phyloP scores from a whole-genome alignment of 2,329 filamentous ascomycete genomes.

The Trichophyton schoenleinii region DNA sequence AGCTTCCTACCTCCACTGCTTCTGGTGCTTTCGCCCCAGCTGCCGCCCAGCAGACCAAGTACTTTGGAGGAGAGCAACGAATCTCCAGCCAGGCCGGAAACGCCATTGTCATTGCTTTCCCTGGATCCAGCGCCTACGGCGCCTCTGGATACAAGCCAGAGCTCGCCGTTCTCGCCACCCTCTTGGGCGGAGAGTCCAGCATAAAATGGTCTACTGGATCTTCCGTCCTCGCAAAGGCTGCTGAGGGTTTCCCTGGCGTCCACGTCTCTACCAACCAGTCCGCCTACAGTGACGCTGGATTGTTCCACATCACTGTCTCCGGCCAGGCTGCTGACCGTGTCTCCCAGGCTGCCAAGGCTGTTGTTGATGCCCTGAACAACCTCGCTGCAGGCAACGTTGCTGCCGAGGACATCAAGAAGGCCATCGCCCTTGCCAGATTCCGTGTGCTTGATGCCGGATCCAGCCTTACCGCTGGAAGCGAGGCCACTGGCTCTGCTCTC shows the following conservation, averaged over 20 bases:
- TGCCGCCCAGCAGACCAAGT: slow-evolving; percentile 55
- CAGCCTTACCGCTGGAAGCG: slow-evolving; percentile 61
- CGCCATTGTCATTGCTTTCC: slow-evolving; percentile 81
- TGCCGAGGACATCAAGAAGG: slow-evolving; percentile 83
- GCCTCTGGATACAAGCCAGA: slow-evolving; percentile 72
- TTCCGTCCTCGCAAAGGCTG: slow-evolving; percentile 73
- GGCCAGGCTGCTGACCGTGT: slow-evolving; percentile 59
- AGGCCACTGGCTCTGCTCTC: slow-evolving; percentile 73
- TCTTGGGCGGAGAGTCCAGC: slow-evolving; percentile 78
- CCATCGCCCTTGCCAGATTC: slow-evolving; percentile 86
- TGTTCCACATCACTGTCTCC: slow-evolving; percentile 69
- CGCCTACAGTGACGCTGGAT: slow-evolving; percentile 86
- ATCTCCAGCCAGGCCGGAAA: slow-evolving; percentile 65
- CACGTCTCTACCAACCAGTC: slow-evolving; percentile 62
- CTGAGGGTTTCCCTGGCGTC: slow-evolving; percentile 52
- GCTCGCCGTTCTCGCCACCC: slow-evolving; percentile 69
- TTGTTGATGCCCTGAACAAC: slow-evolving; percentile 70
- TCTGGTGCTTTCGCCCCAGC: slow-evolving; percentile 42
- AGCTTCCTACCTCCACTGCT: slow-evolving; percentile 42
- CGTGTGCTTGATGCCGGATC: slow-evolving; percentile 72
- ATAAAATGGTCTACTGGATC: slow-evolving; percentile 97
- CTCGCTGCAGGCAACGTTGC: slow-evolving; percentile 62
- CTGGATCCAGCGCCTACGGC: slow-evolving; percentile 66
- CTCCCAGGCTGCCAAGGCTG: slow-evolving; percentile 58
- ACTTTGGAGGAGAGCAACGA: slow-evolving; percentile 91